phyloP scores from a whole-genome alignment of 306 rosid genomes.

The Prunus kanzakura region DNA sequence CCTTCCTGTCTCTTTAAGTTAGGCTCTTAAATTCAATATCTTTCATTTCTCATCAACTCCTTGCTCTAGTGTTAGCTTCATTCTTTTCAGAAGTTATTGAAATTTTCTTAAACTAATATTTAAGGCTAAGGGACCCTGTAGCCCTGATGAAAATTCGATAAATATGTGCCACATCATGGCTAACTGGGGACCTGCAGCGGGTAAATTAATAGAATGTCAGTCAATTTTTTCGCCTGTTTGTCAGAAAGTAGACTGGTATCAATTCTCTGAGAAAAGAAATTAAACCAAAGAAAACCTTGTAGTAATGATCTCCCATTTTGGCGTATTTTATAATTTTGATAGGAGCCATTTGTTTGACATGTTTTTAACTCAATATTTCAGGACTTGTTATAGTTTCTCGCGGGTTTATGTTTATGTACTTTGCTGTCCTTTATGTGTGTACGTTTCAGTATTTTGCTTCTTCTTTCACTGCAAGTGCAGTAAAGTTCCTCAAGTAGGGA shows the following conservation, averaged over 20 bases:
- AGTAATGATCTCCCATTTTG: not conserved
- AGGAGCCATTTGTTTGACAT: not conserved
- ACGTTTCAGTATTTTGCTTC: not conserved
- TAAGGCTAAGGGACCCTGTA: not conserved
- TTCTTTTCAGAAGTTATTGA: not conserved
- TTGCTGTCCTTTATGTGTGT: not conserved
- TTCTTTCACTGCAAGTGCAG: not conserved
- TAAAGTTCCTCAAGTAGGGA: constrained; percentile 3
- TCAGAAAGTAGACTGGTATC: not conserved
- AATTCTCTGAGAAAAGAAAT: not conserved
- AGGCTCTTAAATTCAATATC: not conserved
- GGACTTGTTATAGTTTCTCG: not conserved
- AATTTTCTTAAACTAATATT: not conserved
- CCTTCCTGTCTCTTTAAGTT: not conserved
- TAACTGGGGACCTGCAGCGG: not conserved
- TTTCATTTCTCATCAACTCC: not conserved
- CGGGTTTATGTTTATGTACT: not conserved
- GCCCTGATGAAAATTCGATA: not conserved
- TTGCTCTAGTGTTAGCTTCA: not conserved
- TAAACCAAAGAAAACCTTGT: not conserved
- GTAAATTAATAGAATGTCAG: not conserved
- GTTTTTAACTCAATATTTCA: not conserved
- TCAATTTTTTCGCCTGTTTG: not conserved
- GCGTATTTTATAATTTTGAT: not conserved
- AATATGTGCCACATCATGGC: not conserved